Evolutionary conservation across 2,329 filamentous ascomycete genomes (phyloP), one percentile per base, ranked within the genome.

Genomic region (Orbilia javanica): DNA sequence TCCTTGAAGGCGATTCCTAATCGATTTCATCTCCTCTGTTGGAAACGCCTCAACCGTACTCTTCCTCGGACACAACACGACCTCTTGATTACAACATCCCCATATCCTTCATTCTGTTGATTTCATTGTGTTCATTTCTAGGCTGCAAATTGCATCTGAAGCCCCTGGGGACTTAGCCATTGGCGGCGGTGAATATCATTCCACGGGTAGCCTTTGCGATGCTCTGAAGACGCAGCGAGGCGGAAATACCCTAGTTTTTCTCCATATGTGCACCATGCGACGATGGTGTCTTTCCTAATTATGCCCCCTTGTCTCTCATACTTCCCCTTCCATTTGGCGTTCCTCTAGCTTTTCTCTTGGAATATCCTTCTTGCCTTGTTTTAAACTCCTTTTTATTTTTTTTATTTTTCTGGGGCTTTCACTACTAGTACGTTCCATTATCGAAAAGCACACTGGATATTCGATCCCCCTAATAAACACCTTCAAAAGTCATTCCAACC

Each of bases 1-100:
- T 78, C 29, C 74, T 78, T 22, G 74, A 78, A 68, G 67, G 62
- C 13, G 67, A 78, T 48, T 67, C 67, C 27, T 70, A 50, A 66
- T 66, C 10, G 22, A 15, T 57, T 25, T 42, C 39, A 44, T 15
- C 29, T 39, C 18, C 27, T 42, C 18, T 60, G 34, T 13, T n/a
- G 20, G 55, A 25, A 57, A 27, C 34, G 55, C 31, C 25, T 20
- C 27, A 39, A 39, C 27, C 10, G 13, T n/a, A 20, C 34, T 42
- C 55, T 60, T 60, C 31, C 22, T 22, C n/a, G 8, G 34, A 27
- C 20, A 22, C 20, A 39, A 36, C n/a, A 7, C 6, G 31, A 13
- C 7, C 5, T 39, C 18, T 27, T n/a, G n/a, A n/a, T 4, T 46
- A 60, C 34, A 27, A 20, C n/a, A 11, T 10, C 20, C 20, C 27